A percentile compares a stretch with the other conserved stretches of the same genome.
phyloP scores from a whole-genome alignment of 352 stramenopile species.

The Pythium myriotylum region DNA sequence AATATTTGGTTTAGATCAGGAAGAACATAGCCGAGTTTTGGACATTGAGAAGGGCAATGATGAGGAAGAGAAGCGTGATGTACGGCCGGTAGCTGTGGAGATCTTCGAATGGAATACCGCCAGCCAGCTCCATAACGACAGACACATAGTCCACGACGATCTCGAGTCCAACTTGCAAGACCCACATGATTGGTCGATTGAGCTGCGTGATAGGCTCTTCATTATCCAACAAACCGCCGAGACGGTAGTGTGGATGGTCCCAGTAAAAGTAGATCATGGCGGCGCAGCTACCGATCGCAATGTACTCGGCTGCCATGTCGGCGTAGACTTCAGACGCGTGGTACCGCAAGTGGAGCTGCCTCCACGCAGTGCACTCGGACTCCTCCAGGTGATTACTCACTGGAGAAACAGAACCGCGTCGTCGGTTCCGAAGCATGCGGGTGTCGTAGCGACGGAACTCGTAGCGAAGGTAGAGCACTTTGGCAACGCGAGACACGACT shows the following conservation, averaged over 20 bases:
- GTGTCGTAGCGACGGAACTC: slow-evolving; percentile 28
- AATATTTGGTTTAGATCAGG: neutral
- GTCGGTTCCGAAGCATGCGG: neutral
- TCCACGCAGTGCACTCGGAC: slow-evolving; percentile 1
- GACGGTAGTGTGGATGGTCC: slow-evolving; percentile 35
- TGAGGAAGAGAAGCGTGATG: slow-evolving; percentile 14
- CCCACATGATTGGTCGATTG: slow-evolving; percentile 1
- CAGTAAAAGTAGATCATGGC: slow-evolving; percentile 39
- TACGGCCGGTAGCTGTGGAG: neutral
- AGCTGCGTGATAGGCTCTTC: neutral
- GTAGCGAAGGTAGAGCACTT: slow-evolving; percentile 29
- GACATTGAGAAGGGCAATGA: slow-evolving; percentile 9
- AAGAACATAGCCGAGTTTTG: slow-evolving; percentile 10
- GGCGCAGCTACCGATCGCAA: slow-evolving; percentile 42
- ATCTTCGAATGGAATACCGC: slow-evolving; percentile 2
- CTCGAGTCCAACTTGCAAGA: slow-evolving; percentile 5
- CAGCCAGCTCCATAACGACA: slow-evolving; percentile 3
- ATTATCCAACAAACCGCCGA: neutral
- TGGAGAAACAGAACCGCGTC: too few relatives aligned
- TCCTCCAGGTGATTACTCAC: neutral
- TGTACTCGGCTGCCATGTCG: slow-evolving; percentile 51
- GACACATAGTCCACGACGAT: slow-evolving; percentile 13
- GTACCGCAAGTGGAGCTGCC: slow-evolving; percentile 6
- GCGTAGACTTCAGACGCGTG: slow-evolving; percentile 25
- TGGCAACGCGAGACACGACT: slow-evolving; percentile 30